Evolutionary conservation across 1,284 basidiomycete species (phyloP).

Genomic region (Ustilago lituana): DNA sequence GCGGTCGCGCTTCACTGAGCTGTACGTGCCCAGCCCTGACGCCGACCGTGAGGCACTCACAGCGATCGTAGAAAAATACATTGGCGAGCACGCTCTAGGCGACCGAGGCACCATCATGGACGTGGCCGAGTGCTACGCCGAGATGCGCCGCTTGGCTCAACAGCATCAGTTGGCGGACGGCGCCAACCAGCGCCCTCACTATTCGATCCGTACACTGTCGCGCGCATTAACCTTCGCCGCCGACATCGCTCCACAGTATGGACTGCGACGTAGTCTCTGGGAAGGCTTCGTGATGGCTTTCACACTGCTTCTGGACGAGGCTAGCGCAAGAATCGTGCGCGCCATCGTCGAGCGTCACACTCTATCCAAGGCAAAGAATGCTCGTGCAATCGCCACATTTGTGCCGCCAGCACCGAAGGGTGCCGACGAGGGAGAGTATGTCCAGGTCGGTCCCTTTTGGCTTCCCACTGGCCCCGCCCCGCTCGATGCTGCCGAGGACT

Average conservation of each 20-base stretch:
- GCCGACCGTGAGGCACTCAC: conserved; percentile 89
- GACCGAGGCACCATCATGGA: conserved; percentile 90
- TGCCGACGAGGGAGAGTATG: conserved; percentile 45
- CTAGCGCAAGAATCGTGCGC: conserved; percentile 78
- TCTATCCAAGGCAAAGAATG: conserved; percentile 84
- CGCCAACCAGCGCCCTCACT: conserved; percentile 93
- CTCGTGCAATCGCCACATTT: conserved; percentile 49
- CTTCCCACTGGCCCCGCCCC: conserved; percentile 78
- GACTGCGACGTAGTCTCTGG: conserved; percentile 84
- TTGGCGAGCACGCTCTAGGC: conserved; percentile 82
- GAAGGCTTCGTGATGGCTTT: conserved; percentile 98
- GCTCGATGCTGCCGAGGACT: conserved; percentile 74
- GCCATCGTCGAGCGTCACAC: conserved; percentile 80
- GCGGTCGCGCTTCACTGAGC: conserved; percentile 90
- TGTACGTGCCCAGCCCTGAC: conserved; percentile 93
- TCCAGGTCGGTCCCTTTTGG: conserved; percentile 93
- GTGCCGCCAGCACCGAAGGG: conserved; percentile 54
- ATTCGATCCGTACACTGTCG: conserved; percentile 93
- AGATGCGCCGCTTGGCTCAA: conserved; percentile 82
- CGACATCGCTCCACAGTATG: conserved; percentile 80
- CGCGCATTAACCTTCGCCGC: conserved; percentile 91
- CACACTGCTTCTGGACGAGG: conserved; percentile 87
- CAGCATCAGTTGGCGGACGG: conserved; percentile 90
- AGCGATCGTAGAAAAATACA: conserved; percentile 87
- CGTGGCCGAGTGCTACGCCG: conserved; percentile 87